These are phyloP conservation scores for Fagopyrum esculentum DNA, from an alignment of 148 eudicot species.

Conservation along the genomic window DNA sequence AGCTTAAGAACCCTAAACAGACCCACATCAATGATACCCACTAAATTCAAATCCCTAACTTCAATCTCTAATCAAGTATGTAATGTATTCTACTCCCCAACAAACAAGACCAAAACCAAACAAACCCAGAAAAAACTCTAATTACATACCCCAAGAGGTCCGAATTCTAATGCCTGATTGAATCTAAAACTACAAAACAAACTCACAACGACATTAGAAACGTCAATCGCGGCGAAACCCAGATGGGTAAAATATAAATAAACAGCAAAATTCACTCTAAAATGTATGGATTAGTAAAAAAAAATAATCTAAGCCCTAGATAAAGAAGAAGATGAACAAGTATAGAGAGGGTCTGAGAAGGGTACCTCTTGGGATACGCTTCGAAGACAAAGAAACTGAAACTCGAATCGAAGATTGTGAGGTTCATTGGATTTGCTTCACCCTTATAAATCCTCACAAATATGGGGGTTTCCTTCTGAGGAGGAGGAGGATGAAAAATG, in stretches of 20 bases:
- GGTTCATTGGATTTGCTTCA: slow-evolving; percentile 9
- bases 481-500: slow-evolving; percentile 1
- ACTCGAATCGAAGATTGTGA: slow-evolving; percentile 11
- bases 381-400: slow-evolving; percentile 13
- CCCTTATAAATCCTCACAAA: background rate
- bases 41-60: slow-evolving; percentile 2
- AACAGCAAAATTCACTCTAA: slow-evolving; percentile 1
- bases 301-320: background rate
- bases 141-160: background rate
- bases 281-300: background rate
- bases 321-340: background rate
- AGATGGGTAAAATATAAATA: slow-evolving; percentile 1
- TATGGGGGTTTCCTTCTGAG: background rate
- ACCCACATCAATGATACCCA: background rate
- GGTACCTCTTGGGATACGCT: slow-evolving; percentile 17
- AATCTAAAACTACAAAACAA: background rate
- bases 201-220: slow-evolving; percentile 1
- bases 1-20: background rate
- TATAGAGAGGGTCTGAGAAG: slow-evolving; percentile 9
- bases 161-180: background rate
- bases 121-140: background rate
- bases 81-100: background rate
- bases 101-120: background rate
- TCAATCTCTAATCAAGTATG: background rate
- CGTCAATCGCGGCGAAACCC: background rate